A percentile compares a stretch with the other conserved stretches of the same genome.
These are phyloP conservation scores for Davidsoniella neocaledoniae DNA, from an alignment of 2,329 filamentous ascomycete genomes.

Conservation along the genomic window DNA sequence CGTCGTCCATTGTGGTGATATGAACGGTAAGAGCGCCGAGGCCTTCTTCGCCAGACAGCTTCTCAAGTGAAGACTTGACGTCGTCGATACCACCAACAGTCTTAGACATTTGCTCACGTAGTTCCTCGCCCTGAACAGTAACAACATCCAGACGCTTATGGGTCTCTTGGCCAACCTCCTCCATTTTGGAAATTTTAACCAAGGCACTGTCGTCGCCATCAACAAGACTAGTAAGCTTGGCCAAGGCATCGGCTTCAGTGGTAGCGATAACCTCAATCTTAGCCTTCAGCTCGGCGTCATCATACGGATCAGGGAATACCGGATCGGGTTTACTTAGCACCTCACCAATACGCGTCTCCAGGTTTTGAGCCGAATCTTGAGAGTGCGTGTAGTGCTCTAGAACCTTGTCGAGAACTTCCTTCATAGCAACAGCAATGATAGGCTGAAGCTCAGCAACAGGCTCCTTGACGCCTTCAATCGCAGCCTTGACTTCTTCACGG, in stretches of 20 bases:
- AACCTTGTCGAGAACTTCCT: constrained; percentile 69
- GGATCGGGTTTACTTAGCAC: constrained; percentile 39
- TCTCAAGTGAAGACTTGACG: constrained; percentile 6
- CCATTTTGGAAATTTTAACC: constrained; percentile 5
- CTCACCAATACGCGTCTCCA: constrained; percentile 44
- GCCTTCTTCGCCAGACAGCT: constrained; percentile 1
- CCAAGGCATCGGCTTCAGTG: constrained; percentile 8
- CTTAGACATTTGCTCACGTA: constrained; percentile 10
- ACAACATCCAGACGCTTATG: constrained; percentile 10
- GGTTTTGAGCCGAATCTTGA: constrained; percentile 41
- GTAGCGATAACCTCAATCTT: constrained; percentile 12
- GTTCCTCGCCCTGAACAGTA: constrained; percentile 8
- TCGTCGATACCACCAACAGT: constrained; percentile 6
- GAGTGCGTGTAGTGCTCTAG: constrained; percentile 80
- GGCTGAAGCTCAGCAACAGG: constrained; percentile 73
- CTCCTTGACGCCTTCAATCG: constrained; percentile 57
- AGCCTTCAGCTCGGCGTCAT: constrained; percentile 23
- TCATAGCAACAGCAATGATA: constrained; percentile 70
- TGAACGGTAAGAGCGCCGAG: neutral
- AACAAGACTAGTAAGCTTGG: constrained; percentile 8
- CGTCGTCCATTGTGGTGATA: neutral
- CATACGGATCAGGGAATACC: constrained; percentile 43
- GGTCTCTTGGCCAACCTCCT: constrained; percentile 7
- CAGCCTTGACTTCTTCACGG: constrained; percentile 55
- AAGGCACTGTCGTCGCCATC: constrained; percentile 8